Conservation (phyloP, 225 moss, liverwort and hornwort species). For the Lunularia cruciata region DNA sequence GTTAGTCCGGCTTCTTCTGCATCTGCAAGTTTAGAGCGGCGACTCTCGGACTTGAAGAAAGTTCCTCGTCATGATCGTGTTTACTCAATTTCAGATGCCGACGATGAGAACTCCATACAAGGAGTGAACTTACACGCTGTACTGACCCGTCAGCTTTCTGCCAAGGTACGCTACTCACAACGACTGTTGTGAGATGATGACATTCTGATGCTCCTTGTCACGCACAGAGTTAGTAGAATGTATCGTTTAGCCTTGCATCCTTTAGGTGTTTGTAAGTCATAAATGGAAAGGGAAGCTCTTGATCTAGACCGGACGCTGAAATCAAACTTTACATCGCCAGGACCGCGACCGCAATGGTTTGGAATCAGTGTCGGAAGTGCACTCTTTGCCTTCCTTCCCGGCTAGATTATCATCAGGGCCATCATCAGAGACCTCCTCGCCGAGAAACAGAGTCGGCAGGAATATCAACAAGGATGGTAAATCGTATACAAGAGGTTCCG, state of each 20-base stretch:
- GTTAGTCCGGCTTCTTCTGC: conserved; percentile 51
- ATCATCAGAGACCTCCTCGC: conserved; percentile 44
- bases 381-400: conserved; percentile 33
- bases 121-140: conserved; percentile 26
- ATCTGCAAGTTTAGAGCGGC: conserved; percentile 50
- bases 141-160: conserved; percentile 37
- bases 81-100: conserved; percentile 51
- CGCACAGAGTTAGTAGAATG: too few species aligned
- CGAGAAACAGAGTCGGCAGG: conserved; percentile 37
- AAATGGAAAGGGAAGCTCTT: too few species aligned
- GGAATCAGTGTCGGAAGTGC: conserved; percentile 36
- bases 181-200: background rate
- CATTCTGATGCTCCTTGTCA: background rate
- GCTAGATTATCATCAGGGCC: conserved; percentile 30
- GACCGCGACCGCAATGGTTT: conserved; percentile 21
- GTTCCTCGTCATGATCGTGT: conserved; percentile 46
- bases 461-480: conserved; percentile 39
- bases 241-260: too few species aligned
- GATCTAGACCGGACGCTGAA: too few species aligned
- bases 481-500: conserved; percentile 26
- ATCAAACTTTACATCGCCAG: background rate
- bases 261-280: too few species aligned
- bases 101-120: conserved; percentile 29
- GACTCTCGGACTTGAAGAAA: conserved; percentile 44
- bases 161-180: conserved; percentile 28